Conservation (phyloP, 495 filamentous ascomycete species). For the Trypethelium eluteriae region DNA sequence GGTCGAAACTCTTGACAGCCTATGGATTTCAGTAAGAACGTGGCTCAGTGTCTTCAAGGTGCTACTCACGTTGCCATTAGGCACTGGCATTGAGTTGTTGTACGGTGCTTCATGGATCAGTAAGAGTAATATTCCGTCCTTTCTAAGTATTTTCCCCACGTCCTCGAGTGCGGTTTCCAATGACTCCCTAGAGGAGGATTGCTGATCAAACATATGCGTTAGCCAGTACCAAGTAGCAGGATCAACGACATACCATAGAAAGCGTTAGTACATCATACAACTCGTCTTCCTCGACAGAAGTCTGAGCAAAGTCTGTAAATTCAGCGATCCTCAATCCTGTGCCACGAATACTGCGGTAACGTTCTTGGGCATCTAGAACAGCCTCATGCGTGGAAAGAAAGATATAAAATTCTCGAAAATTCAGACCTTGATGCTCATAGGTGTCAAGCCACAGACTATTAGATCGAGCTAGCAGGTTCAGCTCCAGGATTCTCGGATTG, state of each 20-base stretch:
- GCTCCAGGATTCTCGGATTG: not conserved
- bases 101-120: not conserved
- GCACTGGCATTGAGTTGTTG: not conserved
- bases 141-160: not conserved
- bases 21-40: not conserved
- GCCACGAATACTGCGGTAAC: not conserved
- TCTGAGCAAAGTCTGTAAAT: not conserved
- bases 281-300: not conserved
- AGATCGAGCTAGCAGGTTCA: not conserved
- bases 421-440: not conserved
- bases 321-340: not conserved
- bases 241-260: not conserved
- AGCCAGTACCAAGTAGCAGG: not conserved
- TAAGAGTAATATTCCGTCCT: not conserved
- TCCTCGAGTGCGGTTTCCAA: not conserved
- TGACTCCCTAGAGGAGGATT: not conserved
- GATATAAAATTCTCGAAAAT: not conserved
- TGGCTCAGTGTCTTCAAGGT: not conserved
- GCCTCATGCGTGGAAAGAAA: not conserved
- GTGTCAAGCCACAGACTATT: not conserved
- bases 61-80: not conserved
- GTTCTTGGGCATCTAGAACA: not conserved
- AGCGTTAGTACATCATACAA: not conserved
- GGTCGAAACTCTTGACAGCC: not conserved
- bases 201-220: not conserved